Evolutionary conservation across 371 early-diverging fungal genomes (phyloP), one percentile per base, ranked within the genome.

Genomic region (Mortierella sp.): DNA sequence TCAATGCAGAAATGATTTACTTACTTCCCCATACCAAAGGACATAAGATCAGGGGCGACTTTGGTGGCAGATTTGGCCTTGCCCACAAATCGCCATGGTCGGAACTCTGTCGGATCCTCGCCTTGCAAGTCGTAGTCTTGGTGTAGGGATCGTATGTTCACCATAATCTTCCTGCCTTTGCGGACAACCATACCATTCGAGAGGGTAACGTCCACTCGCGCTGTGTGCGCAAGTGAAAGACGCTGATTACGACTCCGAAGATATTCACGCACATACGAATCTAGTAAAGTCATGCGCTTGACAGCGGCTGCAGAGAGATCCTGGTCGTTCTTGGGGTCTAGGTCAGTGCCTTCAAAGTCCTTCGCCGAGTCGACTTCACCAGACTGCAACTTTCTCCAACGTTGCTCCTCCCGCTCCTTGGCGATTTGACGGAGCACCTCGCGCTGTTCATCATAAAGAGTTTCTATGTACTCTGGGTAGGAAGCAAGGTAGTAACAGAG

Each of bases 201-300:
- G 34, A 34, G 34, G 11, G 11, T 5, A 34, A 34, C 34, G 11
- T 76, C 56, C 23, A 71, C 14, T 6, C 79, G 43, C 0, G 80
- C 72, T 8, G 51, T 37, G 48, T 87, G 87, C 5, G 66, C 21
- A 23, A 80, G 56, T 0, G 41, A 50, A 28, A 83, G 17, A 2
- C 56, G 53, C 6, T 57, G 49, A 3, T 44, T 64, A 12, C 80
- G 51, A 24, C 44, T 61, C 21, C 87, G 64, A 44, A n/a, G n/a
- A n/a, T n/a, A n/a, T 59, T 87, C 87, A 19, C 84, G 83, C 2
- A 84, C 68, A 44, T 81, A 82, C 12, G 86, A 86, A 30, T 87
- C 87, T 24, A 87, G 64, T 12, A 82, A 67, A 5, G 69, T 78
- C 65, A 87, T 52, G 6, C 63, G 61, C 51, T 82, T 82, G 49